These are phyloP conservation scores for Periconia sp. DNA, from an alignment of 2,329 filamentous ascomycete genomes.

Conservation along the genomic window DNA sequence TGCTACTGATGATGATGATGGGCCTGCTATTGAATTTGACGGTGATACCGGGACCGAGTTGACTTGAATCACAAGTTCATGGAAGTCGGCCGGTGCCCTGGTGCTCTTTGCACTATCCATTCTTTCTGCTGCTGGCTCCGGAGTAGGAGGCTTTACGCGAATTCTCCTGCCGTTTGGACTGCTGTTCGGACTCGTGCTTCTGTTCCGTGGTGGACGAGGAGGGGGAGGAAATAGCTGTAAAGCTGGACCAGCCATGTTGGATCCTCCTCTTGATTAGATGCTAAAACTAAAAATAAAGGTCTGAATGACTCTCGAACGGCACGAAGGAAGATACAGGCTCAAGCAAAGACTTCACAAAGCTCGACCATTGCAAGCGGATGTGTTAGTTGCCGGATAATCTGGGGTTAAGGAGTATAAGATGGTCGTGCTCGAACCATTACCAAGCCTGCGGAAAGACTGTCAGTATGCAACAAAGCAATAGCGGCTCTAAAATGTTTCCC, in stretches of 20 bases:
- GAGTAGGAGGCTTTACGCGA: conserved; percentile 33
- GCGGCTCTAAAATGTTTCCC: conserved; percentile 40
- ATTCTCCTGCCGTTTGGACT: no score
- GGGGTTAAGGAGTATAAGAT: conserved; percentile 43
- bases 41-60: conserved; percentile 45
- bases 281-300: conserved; percentile 24
- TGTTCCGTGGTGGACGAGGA: conserved; percentile 39
- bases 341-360: conserved; percentile 7
- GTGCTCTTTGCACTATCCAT: conserved; percentile 38
- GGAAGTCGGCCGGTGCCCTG: conserved; percentile 42
- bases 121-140: conserved; percentile 35
- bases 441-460: conserved; percentile 22
- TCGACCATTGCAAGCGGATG: conserved; percentile 19
- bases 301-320: conserved; percentile 9
- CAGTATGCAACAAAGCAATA: conserved; percentile 36
- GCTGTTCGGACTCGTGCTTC: conserved; percentile 40
- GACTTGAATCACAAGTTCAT: conserved; percentile 48
- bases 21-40: conserved; percentile 44
- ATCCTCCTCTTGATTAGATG: conserved; percentile 21
- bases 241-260: conserved; percentile 41
- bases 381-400: conserved; percentile 30
- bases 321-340: conserved; percentile 6
- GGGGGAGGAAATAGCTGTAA: conserved; percentile 49
- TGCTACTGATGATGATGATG: conserved; percentile 46
- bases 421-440: conserved; percentile 19